Evolutionary conservation across 108 stramenopile genomes (phyloP).

Genomic region (Fragilaria radians): DNA sequence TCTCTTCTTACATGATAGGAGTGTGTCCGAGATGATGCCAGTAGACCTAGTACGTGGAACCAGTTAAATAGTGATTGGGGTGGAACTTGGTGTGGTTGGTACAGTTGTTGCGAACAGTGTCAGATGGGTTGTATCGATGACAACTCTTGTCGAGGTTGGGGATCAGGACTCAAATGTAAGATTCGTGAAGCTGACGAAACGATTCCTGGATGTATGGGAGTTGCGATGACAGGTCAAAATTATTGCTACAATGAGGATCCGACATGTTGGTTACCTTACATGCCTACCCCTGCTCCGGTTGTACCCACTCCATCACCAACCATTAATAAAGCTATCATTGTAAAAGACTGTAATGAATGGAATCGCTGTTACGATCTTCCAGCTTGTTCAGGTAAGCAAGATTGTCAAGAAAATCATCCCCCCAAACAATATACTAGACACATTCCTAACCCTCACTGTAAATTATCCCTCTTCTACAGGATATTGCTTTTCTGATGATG

Average conservation of each 20-base stretch:
- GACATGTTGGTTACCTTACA: background rate
- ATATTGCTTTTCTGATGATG: background rate
- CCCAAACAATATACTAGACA: too few relatives aligned
- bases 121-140: background rate
- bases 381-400: too few relatives aligned
- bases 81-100: background rate
- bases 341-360: too few relatives aligned
- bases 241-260: background rate
- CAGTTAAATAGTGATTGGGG: background rate
- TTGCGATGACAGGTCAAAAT: background rate
- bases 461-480: background rate
- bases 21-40: too few relatives aligned
- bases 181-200: background rate
- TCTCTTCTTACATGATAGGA: too few relatives aligned
- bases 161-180: background rate
- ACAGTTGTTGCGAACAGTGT: background rate
- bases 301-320: background rate
- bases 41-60: background rate
- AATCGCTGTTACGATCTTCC: too few relatives aligned
- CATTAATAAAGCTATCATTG: too few relatives aligned
- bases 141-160: background rate
- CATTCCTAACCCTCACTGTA: too few relatives aligned
- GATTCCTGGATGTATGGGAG: background rate
- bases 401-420: too few relatives aligned
- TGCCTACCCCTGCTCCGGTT: background rate